Evolutionary conservation across 805 yeast species (phyloP).

Genomic region (Metschnikowia picachoensis): DNA sequence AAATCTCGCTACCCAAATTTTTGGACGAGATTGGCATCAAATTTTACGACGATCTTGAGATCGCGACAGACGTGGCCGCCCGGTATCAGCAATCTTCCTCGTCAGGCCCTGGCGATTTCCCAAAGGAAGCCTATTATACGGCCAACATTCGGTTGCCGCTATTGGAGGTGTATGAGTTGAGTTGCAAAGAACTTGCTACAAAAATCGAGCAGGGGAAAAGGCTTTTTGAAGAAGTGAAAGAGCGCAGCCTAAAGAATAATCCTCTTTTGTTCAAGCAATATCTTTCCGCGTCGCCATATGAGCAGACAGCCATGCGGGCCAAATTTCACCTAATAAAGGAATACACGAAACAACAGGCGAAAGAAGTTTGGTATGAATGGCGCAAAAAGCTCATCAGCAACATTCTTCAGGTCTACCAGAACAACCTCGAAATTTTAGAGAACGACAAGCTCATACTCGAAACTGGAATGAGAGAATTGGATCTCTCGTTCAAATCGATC

Average conservation of each 20-base stretch:
- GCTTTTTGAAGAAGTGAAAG: conserved; percentile 45
- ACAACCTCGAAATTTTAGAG: conserved; percentile 18
- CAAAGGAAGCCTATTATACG: conserved; percentile 30
- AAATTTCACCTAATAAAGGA: conserved; percentile 49
- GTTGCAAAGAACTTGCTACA: conserved; percentile 50
- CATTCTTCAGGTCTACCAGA: conserved; percentile 32
- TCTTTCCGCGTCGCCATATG: conserved; percentile 36
- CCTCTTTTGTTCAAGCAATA: conserved; percentile 50
- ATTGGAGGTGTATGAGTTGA: conserved; percentile 49
- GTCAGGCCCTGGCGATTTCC: conserved; percentile 8
- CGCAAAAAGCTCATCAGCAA: conserved; percentile 48
- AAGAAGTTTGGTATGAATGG: conserved; percentile 62
- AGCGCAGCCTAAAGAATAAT: conserved; percentile 43
- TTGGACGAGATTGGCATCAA: conserved; percentile 37
- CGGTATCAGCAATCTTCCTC: conserved; percentile 18
- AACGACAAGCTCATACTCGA: conserved; percentile 18
- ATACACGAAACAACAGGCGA: conserved; percentile 50
- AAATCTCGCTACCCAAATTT: conserved; percentile 37
- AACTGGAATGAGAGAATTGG: conserved; percentile 14
- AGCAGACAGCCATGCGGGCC: conserved; percentile 40
- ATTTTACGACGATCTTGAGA: conserved; percentile 45
- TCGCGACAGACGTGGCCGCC: conserved; percentile 24
- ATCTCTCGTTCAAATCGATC: conserved; percentile 10
- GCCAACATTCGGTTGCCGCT: conserved; percentile 41
- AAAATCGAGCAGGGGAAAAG: conserved; percentile 48